Evolutionary conservation across 371 early-diverging fungal genomes (phyloP).

Genomic region (Basidiobolus meristosporus): DNA sequence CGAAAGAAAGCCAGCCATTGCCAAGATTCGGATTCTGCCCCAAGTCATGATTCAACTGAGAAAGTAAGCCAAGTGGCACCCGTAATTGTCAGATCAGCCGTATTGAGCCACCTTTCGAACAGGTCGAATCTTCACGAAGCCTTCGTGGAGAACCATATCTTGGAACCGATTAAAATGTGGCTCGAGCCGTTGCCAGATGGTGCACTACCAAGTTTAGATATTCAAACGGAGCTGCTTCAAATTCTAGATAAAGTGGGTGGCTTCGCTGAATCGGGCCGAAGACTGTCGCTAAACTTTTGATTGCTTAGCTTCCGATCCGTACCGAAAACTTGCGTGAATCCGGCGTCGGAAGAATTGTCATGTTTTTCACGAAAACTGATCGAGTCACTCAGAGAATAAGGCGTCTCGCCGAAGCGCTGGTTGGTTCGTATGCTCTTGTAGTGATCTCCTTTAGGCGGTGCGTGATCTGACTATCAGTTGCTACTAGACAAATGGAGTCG

Average conservation of each 20-base stretch:
- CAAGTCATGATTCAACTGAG: not conserved
- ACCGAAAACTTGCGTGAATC: slow-evolving; percentile 77
- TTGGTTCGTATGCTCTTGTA: slow-evolving; percentile 17
- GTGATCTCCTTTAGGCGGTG: not conserved
- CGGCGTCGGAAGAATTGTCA: slow-evolving; percentile 80
- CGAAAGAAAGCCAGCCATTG: not conserved
- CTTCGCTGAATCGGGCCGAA: not conserved
- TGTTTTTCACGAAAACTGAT: slow-evolving; percentile 85
- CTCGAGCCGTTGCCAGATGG: slow-evolving; percentile 92
- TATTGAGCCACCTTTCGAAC: not conserved
- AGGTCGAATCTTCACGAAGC: slow-evolving; percentile 39
- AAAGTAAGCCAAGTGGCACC: not conserved
- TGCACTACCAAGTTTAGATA: slow-evolving; percentile 81
- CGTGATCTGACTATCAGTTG: not conserved
- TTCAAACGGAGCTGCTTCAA: slow-evolving; percentile 70
- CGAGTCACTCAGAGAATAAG: slow-evolving; percentile 54
- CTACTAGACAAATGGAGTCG: slow-evolving; percentile 70
- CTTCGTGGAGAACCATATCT: slow-evolving; percentile 71
- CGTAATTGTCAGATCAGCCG: not conserved
- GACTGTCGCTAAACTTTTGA: not conserved
- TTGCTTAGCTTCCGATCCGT: slow-evolving; percentile 45
- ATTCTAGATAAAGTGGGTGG: slow-evolving; percentile 37
- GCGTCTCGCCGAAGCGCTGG: slow-evolving; percentile 62
- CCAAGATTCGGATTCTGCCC: not conserved
- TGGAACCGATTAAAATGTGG: slow-evolving; percentile 82